Evolutionary conservation across 2,329 filamentous ascomycete species (phyloP).

Genomic region (Rhinocladiella mackenziei): DNA sequence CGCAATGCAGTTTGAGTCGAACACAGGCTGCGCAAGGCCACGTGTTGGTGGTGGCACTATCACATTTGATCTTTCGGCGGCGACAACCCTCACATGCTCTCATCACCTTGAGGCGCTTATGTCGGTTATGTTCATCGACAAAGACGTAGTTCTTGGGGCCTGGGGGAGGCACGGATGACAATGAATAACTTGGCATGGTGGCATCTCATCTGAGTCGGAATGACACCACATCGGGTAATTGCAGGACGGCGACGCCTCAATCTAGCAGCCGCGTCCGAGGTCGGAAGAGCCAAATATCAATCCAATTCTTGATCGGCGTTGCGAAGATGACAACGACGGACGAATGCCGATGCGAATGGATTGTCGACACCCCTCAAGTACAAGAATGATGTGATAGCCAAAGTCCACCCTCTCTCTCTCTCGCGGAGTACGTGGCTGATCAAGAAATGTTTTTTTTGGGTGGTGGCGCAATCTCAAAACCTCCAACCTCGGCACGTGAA

Average conservation of each 20-base stretch:
- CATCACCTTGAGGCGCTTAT: conserved; percentile 97
- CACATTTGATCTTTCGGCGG: conserved; percentile 95
- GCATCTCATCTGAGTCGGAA: conserved; percentile 21
- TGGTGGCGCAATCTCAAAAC: too few relatives aligned
- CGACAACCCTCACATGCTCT: conserved; percentile 94
- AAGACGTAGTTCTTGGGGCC: conserved; percentile 77
- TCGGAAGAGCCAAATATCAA: neutral
- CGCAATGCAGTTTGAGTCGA: conserved; percentile 85
- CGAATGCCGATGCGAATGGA: too few relatives aligned
- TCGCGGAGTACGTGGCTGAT: too few relatives aligned
- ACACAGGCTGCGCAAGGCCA: conserved; percentile 97
- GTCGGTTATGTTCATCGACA: conserved; percentile 96
- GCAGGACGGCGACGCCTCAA: conserved; percentile 18
- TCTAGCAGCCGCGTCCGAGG: conserved; percentile 12
- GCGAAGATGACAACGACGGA: conserved; percentile 3
- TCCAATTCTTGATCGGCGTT: conserved; percentile 5
- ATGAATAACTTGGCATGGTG: conserved; percentile 28
- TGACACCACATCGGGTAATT: conserved; percentile 27
- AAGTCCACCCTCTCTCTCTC: too few relatives aligned
- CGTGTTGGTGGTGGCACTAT: conserved; percentile 92
- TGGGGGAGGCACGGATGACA: conserved; percentile 19
- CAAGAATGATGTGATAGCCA: too few relatives aligned
- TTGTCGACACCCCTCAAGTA: too few relatives aligned
- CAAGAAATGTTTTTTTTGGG: too few relatives aligned
- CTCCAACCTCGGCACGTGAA: too few relatives aligned